phyloP scores from a whole-genome alignment of 2,329 filamentous ascomycete genomes.

The Massarina eburnea region DNA sequence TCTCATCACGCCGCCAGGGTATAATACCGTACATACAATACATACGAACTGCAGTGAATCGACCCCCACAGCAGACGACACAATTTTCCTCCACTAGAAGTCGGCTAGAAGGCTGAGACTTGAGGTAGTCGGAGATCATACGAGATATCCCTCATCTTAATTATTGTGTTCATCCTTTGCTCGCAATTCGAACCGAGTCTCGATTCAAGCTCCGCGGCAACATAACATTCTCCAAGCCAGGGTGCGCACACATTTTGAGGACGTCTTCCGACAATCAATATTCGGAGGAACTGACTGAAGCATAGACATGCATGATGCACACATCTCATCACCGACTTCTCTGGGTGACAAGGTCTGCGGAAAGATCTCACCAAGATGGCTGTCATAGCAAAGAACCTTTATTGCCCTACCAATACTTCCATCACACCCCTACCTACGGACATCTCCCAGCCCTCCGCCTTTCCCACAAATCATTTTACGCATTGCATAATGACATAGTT shows the following conservation, averaged over 20 bases:
- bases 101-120: slow-evolving; percentile 22
- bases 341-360: background rate
- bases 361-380: too few relatives aligned
- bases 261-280: slow-evolving; percentile 1
- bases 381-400: too few relatives aligned
- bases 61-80: background rate
- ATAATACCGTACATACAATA: background rate
- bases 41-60: slow-evolving; percentile 3
- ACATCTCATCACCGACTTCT: too few relatives aligned
- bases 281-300: background rate
- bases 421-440: too few relatives aligned
- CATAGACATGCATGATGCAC: background rate
- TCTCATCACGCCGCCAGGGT: background rate
- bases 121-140: slow-evolving; percentile 22
- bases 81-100: slow-evolving; percentile 23
- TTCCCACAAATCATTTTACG: background rate
- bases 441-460: background rate
- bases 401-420: too few relatives aligned
- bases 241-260: background rate
- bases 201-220: background rate
- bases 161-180: background rate
- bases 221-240: background rate
- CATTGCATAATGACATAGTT: background rate
- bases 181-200: slow-evolving; percentile 7
- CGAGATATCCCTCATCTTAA: slow-evolving; percentile 7